Conservation (phyloP, 305 asterid species). For the Fraxinus dipetala region DNA sequence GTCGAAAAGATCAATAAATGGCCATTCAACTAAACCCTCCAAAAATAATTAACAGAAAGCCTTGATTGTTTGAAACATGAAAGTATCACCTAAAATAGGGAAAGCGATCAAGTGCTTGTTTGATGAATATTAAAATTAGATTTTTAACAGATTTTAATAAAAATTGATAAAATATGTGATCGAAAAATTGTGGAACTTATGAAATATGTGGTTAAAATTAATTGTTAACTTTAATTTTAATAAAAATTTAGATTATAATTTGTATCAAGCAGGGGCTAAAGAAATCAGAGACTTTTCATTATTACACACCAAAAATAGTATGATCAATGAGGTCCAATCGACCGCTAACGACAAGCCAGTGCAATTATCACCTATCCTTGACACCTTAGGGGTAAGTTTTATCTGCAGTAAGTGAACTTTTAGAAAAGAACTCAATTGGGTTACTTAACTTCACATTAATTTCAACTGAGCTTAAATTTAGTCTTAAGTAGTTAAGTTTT, state of each 20-base stretch:
- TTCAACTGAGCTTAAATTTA: not conserved
- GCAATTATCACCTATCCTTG: not conserved
- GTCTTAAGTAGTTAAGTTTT: too few relatives aligned
- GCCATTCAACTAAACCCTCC: not conserved
- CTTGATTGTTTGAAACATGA: not conserved
- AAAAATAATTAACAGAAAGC: not conserved
- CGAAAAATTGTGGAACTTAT: too few relatives aligned
- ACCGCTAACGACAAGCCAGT: not conserved
- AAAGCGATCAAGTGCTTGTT: too few relatives aligned
- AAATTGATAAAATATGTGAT: too few relatives aligned
- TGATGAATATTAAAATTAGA: too few relatives aligned
- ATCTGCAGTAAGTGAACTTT: not conserved
- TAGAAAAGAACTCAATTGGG: not conserved
- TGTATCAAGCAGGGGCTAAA: not conserved
- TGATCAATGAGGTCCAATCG: not conserved
- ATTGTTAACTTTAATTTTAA: too few relatives aligned
- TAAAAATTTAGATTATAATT: too few relatives aligned
- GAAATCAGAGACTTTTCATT: not conserved
- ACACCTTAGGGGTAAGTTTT: not conserved
- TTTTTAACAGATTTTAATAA: too few relatives aligned
- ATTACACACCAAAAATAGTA: not conserved
- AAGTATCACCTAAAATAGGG: not conserved
- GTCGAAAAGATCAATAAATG: not conserved
- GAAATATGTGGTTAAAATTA: too few relatives aligned
- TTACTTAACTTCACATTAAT: not conserved